Evolutionary conservation across 306 rosid genomes (phyloP).

Genomic region (Medicago lupulina): DNA sequence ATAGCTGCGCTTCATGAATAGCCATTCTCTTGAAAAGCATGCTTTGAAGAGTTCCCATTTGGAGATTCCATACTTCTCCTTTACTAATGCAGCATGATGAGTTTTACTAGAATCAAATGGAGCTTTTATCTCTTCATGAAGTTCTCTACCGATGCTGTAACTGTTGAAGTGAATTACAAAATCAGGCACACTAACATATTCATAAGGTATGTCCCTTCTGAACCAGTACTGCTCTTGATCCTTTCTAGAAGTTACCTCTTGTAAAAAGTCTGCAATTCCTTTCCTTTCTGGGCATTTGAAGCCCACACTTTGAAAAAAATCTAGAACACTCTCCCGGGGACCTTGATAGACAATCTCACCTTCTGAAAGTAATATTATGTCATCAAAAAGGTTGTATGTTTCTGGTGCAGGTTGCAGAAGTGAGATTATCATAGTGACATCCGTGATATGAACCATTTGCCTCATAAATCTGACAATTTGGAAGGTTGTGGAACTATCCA

Average conservation of each 20-base stretch:
- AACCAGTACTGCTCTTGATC: constrained; percentile 79
- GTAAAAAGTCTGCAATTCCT: constrained; percentile 77
- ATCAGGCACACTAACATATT: constrained; percentile 53
- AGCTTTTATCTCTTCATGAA: constrained; percentile 43
- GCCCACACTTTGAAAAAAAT: constrained; percentile 58
- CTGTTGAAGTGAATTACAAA: constrained; percentile 52
- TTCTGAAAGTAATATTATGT: constrained; percentile 68
- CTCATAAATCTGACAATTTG: constrained; percentile 68
- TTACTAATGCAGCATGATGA: constrained; percentile 61
- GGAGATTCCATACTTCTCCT: constrained; percentile 62
- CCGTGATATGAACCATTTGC: constrained; percentile 75
- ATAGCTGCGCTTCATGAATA: constrained; percentile 67
- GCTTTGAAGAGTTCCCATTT: constrained; percentile 71
- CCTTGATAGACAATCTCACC: constrained; percentile 80
- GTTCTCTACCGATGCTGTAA: constrained; percentile 47
- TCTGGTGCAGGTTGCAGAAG: constrained; percentile 85
- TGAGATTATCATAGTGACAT: constrained; percentile 67
- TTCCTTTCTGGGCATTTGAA: constrained; percentile 76
- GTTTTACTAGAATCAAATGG: constrained; percentile 53
- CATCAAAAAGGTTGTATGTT: constrained; percentile 68
- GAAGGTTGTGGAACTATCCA: constrained; percentile 76
- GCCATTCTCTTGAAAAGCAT: constrained; percentile 73
- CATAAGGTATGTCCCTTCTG: constrained; percentile 56
- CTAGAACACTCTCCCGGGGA: constrained; percentile 52
- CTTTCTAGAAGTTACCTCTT: constrained; percentile 73